Evolutionary conservation across 129 eudicot species (phyloP), one percentile per base, ranked within the genome.

Genomic region (Flaveria sonorensis): DNA sequence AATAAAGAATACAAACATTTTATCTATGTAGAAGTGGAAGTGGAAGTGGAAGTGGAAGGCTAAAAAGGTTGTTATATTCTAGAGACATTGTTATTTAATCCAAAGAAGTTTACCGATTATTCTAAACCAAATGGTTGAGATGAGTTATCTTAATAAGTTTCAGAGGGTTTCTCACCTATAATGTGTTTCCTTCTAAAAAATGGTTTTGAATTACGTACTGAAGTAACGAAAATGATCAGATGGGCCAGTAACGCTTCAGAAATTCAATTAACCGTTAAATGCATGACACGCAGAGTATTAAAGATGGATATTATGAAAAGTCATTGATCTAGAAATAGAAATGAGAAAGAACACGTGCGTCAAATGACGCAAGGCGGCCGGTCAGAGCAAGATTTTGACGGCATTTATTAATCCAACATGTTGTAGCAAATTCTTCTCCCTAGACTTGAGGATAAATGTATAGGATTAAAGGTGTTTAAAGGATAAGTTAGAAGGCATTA

Each of bases 311-410:
- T 51, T 0, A 21, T 42, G 6, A 8, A 19, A 23, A 39, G 19
- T 42, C 42, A 9, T 73, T 56, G 43, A 1, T 80, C 69, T 52
- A 51, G 50, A 73, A 73, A 59, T 43, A 43, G 55, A 56, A 67
- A 36, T 11, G 10, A 21, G 16, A 67, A 56, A 7, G 4, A 39
- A 78, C 88, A 89, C 91, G 89, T 84, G 95, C 61, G 83, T 82
- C 91, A 88, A 86, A 83, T 61, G 78, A 82, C 61, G 75, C 84
- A 76, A 76, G 91, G 91, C 86, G 86, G 93, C 83, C 65, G 81
- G 87, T 74, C 83, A 79, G 45, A 78, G 75, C 56, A 24, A 73
- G 56, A 72, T 74, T 70, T 76, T 79, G 64, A 47, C 52, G 71
- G 84, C 84, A 74, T 74, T 74, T 80, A 79, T 63, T 30, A 74